These are phyloP conservation scores for Saccharomycopsis phalli DNA, from an alignment of 1,139 yeast genomes.

Conservation along the genomic window DNA sequence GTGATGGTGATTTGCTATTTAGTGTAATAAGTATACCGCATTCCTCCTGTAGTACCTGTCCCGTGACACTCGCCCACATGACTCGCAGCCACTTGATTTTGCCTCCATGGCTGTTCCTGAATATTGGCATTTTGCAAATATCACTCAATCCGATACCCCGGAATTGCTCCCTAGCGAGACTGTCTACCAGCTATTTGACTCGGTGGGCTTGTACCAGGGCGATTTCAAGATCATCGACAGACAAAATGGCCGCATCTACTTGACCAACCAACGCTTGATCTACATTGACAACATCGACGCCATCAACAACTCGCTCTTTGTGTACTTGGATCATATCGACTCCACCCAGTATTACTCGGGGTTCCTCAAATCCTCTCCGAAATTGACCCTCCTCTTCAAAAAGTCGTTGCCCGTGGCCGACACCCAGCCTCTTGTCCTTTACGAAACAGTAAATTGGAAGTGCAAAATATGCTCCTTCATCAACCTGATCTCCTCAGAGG, in stretches of 20 bases:
- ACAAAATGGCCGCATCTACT: slow-evolving; percentile 70
- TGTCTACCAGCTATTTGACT: slow-evolving; percentile 8
- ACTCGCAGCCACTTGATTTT: no score
- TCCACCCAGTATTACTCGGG: slow-evolving; percentile 44
- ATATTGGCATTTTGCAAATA: slow-evolving; percentile 16
- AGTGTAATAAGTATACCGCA: no score
- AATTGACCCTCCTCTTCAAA: slow-evolving; percentile 40
- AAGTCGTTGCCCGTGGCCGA: slow-evolving; percentile 8
- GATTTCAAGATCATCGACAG: slow-evolving; percentile 51
- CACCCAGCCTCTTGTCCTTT: no score
- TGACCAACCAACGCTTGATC: slow-evolving; percentile 65
- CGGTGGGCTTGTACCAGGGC: slow-evolving; percentile 62
- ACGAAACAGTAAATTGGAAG: slow-evolving; percentile 14
- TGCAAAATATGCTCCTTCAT: slow-evolving; percentile 17
- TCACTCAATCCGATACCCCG: slow-evolving; percentile 17
- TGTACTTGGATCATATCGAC: slow-evolving; percentile 41
- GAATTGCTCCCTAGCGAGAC: slow-evolving; percentile 9
- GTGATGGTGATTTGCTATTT: no score
- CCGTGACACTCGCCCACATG: neutral
- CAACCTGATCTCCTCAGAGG: slow-evolving; percentile 6
- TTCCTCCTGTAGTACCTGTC: neutral
- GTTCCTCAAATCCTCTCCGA: slow-evolving; percentile 73
- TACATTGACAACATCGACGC: slow-evolving; percentile 53
- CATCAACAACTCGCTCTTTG: slow-evolving; percentile 36
- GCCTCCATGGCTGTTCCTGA: no score